Evolutionary conservation across 1,284 basidiomycete genomes (phyloP).

Genomic region (Pseudozyma pruni): DNA sequence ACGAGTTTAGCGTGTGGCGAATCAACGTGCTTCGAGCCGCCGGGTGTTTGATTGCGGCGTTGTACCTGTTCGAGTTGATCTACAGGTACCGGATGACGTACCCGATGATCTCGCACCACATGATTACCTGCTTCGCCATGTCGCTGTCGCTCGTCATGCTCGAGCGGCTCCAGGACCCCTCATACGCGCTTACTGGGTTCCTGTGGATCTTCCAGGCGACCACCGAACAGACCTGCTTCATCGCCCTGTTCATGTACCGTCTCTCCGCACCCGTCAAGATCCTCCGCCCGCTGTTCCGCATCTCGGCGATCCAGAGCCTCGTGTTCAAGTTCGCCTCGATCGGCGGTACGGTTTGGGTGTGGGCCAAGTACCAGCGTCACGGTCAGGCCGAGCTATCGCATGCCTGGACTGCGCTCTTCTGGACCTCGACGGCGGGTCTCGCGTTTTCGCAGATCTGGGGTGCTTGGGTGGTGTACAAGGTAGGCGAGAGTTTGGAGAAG

Average conservation of each 20-base stretch:
- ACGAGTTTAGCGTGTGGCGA: slow-evolving; percentile 10
- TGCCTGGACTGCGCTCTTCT: slow-evolving; percentile 31
- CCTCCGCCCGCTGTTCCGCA: slow-evolving; percentile 13
- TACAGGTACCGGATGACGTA: slow-evolving; percentile 40
- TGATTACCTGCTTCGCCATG: slow-evolving; percentile 40
- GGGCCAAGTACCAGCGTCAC: slow-evolving; percentile 21
- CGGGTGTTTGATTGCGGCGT: slow-evolving; percentile 21
- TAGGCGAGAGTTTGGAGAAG: slow-evolving; percentile 28
- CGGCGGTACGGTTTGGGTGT: slow-evolving; percentile 26
- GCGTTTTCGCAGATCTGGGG: slow-evolving; percentile 38
- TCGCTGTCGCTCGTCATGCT: slow-evolving; percentile 29
- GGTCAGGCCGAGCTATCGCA: background rate
- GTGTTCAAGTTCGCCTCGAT: slow-evolving; percentile 45
- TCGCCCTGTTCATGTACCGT: slow-evolving; percentile 43
- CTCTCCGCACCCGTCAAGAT: slow-evolving; percentile 9
- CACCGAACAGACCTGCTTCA: slow-evolving; percentile 40
- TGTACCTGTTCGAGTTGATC: slow-evolving; percentile 51
- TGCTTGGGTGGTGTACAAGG: slow-evolving; percentile 34
- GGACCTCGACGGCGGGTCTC: slow-evolving; percentile 33
- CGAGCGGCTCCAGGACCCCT: slow-evolving; percentile 28
- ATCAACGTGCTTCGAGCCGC: slow-evolving; percentile 21
- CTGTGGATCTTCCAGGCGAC: slow-evolving; percentile 49
- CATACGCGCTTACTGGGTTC: slow-evolving; percentile 24
- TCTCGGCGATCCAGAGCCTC: slow-evolving; percentile 36
- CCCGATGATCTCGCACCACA: slow-evolving; percentile 43